Conservation (phyloP, 2,329 filamentous ascomycete species). For the Cladophialophora psammophila region DNA sequence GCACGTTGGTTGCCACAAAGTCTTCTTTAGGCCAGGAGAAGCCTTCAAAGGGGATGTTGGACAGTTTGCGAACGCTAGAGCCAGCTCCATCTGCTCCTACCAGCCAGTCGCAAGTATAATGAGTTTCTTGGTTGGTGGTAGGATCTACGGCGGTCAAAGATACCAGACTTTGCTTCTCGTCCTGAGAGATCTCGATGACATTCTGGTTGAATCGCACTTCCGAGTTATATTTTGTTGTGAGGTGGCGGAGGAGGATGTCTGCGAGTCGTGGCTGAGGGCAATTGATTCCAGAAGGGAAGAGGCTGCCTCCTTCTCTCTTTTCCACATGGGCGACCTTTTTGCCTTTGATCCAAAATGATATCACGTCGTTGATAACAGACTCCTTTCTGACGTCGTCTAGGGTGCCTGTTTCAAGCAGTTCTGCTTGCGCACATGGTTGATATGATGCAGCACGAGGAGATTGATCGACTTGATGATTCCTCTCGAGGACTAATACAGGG, state of each 20-base stretch:
- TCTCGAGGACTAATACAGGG: conserved; percentile 32
- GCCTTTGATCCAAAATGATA: conserved; percentile 33
- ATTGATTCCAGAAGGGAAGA: conserved; percentile 51
- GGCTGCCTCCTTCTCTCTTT: conserved; percentile 50
- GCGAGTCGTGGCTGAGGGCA: conserved; percentile 33
- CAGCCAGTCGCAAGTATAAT: conserved; percentile 34
- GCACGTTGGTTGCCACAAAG: conserved; percentile 34
- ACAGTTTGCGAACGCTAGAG: conserved; percentile 33
- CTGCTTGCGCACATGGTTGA: conserved; percentile 35
- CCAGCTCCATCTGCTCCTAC: conserved; percentile 32
- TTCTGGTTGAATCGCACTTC: conserved; percentile 33
- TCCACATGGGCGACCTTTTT: conserved; percentile 33
- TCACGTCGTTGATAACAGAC: conserved; percentile 34
- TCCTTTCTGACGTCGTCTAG: conserved; percentile 33
- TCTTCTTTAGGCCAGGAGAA: conserved; percentile 37
- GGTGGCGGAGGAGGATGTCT: conserved; percentile 27
- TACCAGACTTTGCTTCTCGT: conserved; percentile 20
- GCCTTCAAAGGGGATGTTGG: conserved; percentile 33
- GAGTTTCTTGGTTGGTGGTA: conserved; percentile 25
- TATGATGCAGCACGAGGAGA: conserved; percentile 35
- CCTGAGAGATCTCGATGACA: conserved; percentile 26
- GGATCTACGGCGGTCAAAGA: conserved; percentile 25
- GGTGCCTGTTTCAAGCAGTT: conserved; percentile 34
- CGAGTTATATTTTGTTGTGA: conserved; percentile 31
- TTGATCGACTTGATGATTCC: conserved; percentile 32